Base-by-base conservation (phyloP, 1,284 basidiomycete genomes). In the Heterobasidion occidentale region DNA sequence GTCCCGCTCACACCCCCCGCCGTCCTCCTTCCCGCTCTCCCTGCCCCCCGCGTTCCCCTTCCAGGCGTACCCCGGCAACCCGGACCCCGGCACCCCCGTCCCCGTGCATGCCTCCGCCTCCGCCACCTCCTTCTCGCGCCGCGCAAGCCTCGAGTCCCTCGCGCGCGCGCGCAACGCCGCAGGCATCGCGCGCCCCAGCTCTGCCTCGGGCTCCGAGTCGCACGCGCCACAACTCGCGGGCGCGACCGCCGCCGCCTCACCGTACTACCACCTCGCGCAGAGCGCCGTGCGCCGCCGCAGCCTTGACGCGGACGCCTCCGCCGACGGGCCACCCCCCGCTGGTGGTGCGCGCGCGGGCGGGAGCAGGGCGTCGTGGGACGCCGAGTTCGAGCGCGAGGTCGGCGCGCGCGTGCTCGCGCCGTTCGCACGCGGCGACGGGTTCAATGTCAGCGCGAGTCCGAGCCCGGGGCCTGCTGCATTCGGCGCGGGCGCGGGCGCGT, bases 31-130 rank as follows among this genome's bases (percentile, higher is more conserved):
- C 27, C 27, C 27, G 27, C 27, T 27, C 27, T 27, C 27, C 27
- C 81, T 76, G 1, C 81, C 77, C 20, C 79, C 76, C 15, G 69
- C 79, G 3, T 84, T 77, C 59, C 79, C 80, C 12, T 83, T 81
- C 75, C 81, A 83, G 63, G 74, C 77, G 0, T 76, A 85, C 63
- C 73, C 78, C 1, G 82, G 84, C 9, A 85, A 84, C 64, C 79
- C 83, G 1, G 84, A 86, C 61, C 78, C 71, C 11, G 67, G 70
- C 51, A 68, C 65, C 33, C 74, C 71, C 46, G 67, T 78, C 57
- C 78, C 78, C 2, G 27, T 27, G 5, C 27, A 27, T 3, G 73
- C 27, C 27, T 27, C 27, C 27, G 71, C 20, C 51, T 69, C 14
- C 60, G 63, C 27, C 27, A 52, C 27, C 27, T 27, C 27, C 27